Percentiles rank a stretch among this genome's conserved stretches.
These are phyloP conservation scores for Wickerhamomyces bovis DNA, from an alignment of 805 yeast species.

Conservation along the genomic window DNA sequence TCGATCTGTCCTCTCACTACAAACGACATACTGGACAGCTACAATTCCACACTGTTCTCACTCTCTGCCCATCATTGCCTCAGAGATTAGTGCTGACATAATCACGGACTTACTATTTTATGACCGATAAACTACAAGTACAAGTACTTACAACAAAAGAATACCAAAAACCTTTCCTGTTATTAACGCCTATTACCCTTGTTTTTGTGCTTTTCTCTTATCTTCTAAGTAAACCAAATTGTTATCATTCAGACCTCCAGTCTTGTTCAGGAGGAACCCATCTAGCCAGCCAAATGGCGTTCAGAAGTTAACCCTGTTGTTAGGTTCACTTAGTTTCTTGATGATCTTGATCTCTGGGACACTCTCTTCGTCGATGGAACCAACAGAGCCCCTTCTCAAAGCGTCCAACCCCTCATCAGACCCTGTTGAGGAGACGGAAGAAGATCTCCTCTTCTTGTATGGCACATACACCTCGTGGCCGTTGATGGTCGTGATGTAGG, in stretches of 20 bases:
- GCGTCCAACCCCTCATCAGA: constrained; percentile 1
- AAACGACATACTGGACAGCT: too few species aligned
- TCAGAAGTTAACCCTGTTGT: constrained; percentile 15
- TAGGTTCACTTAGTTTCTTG: constrained; percentile 10
- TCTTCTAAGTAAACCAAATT: background rate
- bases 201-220: background rate
- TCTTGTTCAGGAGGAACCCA: too few species aligned
- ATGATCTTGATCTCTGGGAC: background rate
- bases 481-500: constrained; percentile 11
- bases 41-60: background rate
- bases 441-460: constrained; percentile 18
- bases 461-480: constrained; percentile 18
- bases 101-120: background rate
- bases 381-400: background rate
- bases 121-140: too few species aligned
- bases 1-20: too few species aligned
- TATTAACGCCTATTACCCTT: background rate
- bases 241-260: background rate
- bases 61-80: background rate
- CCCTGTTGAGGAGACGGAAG: constrained; percentile 8
- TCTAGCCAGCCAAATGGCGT: background rate
- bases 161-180: background rate
- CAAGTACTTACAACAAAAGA: background rate
- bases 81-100: background rate
- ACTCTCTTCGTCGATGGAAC: background rate